Percentiles rank a stretch among this genome's conserved stretches.
Conservation (phyloP, 139 green algal species). For the Trebouxia sp. region DNA sequence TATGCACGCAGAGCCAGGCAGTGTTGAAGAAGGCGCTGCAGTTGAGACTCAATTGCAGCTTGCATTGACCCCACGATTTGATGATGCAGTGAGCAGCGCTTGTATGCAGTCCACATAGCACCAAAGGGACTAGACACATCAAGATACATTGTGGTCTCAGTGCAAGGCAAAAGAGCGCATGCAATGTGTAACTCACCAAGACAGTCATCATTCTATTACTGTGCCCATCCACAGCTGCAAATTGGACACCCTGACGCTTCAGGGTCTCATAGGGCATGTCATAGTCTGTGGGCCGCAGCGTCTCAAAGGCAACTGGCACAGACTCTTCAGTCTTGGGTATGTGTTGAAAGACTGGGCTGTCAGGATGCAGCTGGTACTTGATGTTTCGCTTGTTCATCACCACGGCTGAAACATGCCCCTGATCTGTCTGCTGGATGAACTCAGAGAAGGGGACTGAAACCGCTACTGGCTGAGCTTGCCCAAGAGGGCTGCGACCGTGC, state of each 20-base stretch:
- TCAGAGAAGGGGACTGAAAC: constrained; percentile 65
- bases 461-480: constrained; percentile 32
- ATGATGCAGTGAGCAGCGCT: no score
- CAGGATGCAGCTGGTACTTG: constrained; percentile 39
- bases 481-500: constrained; percentile 36
- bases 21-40: no score
- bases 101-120: no score
- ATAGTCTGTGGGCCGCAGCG: constrained; percentile 76
- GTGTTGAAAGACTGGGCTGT: constrained; percentile 18
- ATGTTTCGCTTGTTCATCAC: constrained; percentile 72
- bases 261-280: constrained; percentile 71
- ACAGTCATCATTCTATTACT: constrained; percentile 59
- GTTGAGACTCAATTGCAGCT: no score
- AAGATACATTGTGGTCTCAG: neutral
- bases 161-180: neutral
- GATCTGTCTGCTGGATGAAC: constrained; percentile 72
- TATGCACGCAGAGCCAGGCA: no score
- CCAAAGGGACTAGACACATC: neutral
- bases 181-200: constrained; percentile 48
- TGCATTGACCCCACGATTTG: no score
- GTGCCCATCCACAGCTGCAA: constrained; percentile 68
- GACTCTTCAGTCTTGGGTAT: constrained; percentile 19
- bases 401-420: constrained; percentile 71
- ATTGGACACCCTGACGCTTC: constrained; percentile 64
- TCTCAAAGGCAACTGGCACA: constrained; percentile 64